phyloP scores from a whole-genome alignment of 441 rosid species.

The Adansonia gregorii region DNA sequence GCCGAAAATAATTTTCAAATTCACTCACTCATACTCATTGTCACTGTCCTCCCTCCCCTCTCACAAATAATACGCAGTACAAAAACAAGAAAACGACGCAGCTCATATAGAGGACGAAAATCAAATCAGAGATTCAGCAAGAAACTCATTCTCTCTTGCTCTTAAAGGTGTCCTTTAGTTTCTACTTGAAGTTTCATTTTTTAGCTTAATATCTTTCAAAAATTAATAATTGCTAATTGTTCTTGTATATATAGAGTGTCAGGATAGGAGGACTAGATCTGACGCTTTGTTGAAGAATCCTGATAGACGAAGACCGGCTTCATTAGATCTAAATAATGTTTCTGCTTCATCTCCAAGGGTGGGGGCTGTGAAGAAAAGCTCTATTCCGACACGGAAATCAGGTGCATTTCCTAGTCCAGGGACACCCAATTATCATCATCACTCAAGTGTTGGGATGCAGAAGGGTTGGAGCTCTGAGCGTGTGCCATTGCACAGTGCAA shows the following conservation, averaged over 20 bases:
- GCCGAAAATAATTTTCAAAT: constrained; percentile 33
- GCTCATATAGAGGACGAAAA: constrained; percentile 46
- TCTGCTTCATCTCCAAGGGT: constrained; percentile 70
- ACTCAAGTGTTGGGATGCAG: constrained; percentile 60
- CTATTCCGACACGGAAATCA: constrained; percentile 49
- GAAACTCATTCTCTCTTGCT: constrained; percentile 86
- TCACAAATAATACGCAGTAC: constrained; percentile 43
- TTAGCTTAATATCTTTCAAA: constrained; percentile 6
- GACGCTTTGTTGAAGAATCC: constrained; percentile 62
- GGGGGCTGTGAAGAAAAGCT: constrained; percentile 55
- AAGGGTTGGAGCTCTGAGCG: constrained; percentile 98
- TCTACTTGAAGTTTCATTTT: neutral
- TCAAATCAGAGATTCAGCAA: constrained; percentile 66
- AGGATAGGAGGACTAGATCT: constrained; percentile 80
- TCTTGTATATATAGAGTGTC: constrained; percentile 55
- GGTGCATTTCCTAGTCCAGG: constrained; percentile 89
- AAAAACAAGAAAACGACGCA: constrained; percentile 50
- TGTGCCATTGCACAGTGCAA: constrained; percentile 52
- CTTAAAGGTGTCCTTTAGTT: constrained; percentile 59
- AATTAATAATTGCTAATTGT: neutral
- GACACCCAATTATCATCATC: constrained; percentile 71
- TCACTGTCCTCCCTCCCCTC: constrained; percentile 26
- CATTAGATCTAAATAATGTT: constrained; percentile 77
- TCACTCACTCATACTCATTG: neutral
- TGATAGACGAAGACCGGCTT: constrained; percentile 73